Evolutionary conservation across 257 asterid genomes (phyloP).

Genomic region (Solanum sejunctum): DNA sequence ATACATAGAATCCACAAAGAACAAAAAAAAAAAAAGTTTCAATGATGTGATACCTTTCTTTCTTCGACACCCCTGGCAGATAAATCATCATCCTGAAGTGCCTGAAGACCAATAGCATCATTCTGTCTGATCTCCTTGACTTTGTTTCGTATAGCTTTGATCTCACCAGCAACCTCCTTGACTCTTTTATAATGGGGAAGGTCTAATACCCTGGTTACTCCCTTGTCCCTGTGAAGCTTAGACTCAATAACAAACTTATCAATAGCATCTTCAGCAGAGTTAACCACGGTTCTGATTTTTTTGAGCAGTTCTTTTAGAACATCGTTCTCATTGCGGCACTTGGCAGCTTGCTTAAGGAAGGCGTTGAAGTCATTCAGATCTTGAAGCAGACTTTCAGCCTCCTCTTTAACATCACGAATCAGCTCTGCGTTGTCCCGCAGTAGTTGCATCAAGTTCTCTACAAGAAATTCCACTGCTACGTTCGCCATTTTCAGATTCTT

Average conservation of each 20-base stretch:
- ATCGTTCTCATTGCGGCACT: neutral
- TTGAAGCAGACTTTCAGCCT: neutral
- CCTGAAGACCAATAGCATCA: neutral
- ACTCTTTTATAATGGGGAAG: neutral
- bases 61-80: neutral
- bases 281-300: conserved; percentile 3
- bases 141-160: neutral
- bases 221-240: neutral
- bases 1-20: neutral
- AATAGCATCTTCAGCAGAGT: conserved; percentile 19
- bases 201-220: neutral
- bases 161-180: neutral
- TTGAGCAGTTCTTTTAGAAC: neutral
- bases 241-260: conserved; percentile 5
- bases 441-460: conserved; percentile 23
- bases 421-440: neutral
- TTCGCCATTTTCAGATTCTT: neutral
- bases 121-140: neutral
- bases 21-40: neutral
- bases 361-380: conserved; percentile 1
- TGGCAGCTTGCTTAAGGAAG: neutral
- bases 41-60: neutral
- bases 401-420: neutral
- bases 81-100: neutral
- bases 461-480: neutral